A percentile compares a stretch with the other conserved stretches of the same genome.
Evolutionary conservation across 2,329 filamentous ascomycete genomes (phyloP).

Genomic region (Aspergillus spinulosporus): DNA sequence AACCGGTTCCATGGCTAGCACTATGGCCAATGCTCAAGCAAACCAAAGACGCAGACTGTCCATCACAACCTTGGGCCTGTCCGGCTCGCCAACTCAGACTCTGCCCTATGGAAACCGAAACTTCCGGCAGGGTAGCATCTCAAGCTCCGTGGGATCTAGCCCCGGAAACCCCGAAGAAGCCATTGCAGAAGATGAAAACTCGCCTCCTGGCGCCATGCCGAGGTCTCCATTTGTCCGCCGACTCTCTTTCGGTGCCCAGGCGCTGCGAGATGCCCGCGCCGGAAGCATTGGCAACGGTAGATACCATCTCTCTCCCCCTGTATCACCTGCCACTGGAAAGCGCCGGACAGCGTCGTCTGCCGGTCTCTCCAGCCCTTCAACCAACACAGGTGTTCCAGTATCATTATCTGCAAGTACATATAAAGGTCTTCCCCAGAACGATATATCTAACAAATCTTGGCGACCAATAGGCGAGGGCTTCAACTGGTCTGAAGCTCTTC

Average conservation of each 20-base stretch:
- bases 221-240: conserved; percentile 71
- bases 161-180: conserved; percentile 44
- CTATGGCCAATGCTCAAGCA: conserved; percentile 51
- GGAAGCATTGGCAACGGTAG: conserved; percentile 65
- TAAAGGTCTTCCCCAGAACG: conserved; percentile 36
- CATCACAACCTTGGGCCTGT: conserved; percentile 72
- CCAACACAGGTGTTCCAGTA: conserved; percentile 21
- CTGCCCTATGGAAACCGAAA: conserved; percentile 52
- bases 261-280: conserved; percentile 67
- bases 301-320: conserved; percentile 48
- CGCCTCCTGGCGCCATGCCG: conserved; percentile 59
- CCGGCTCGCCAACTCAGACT: conserved; percentile 65
- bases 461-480: conserved; percentile 77
- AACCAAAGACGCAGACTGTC: conserved; percentile 67
- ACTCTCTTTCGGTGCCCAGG: conserved; percentile 85
- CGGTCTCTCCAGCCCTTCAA: conserved; percentile 20
- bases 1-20: conserved; percentile 53
- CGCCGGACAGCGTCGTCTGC: conserved; percentile 29
- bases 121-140: conserved; percentile 66
- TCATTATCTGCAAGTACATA: conserved; percentile 40
- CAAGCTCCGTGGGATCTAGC: conserved; percentile 56
- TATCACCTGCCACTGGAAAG: conserved; percentile 27
- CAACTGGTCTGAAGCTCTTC: conserved; percentile 96
- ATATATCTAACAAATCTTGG: conserved; percentile 47
- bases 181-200: conserved; percentile 67